Evolutionary conservation across 208 protist species (phyloP).

Genomic region (Leishmania lainsoni): DNA sequence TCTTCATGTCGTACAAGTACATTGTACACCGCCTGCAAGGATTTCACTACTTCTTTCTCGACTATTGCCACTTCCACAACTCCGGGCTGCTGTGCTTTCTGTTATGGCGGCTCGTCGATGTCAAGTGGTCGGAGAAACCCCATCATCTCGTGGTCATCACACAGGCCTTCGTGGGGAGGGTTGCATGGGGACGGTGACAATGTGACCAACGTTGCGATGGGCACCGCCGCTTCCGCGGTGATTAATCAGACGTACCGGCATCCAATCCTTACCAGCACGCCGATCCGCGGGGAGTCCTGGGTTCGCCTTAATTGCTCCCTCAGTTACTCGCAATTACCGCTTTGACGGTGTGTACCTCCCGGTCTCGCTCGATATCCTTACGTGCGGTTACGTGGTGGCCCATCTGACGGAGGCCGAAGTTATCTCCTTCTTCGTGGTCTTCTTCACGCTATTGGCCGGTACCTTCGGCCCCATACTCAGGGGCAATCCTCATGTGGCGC

Average conservation of each 20-base stretch:
- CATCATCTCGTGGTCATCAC: slow-evolving; percentile 40
- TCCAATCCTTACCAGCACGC: slow-evolving; percentile 26
- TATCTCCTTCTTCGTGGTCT: slow-evolving; percentile 50
- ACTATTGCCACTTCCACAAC: slow-evolving; percentile 85
- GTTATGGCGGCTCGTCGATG: slow-evolving; percentile 50
- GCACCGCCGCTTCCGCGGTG: neutral
- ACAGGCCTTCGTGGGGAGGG: slow-evolving; percentile 28
- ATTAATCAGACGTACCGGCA: slow-evolving; percentile 17
- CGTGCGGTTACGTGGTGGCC: slow-evolving; percentile 43
- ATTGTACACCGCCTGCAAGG: slow-evolving; percentile 52
- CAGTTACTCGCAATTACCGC: slow-evolving; percentile 21
- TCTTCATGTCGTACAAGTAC: slow-evolving; percentile 70
- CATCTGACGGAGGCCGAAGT: slow-evolving; percentile 45
- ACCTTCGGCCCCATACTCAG: slow-evolving; percentile 66
- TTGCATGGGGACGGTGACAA: neutral
- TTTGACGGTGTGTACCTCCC: slow-evolving; percentile 53
- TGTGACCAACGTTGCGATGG: neutral
- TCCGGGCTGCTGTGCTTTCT: slow-evolving; percentile 55
- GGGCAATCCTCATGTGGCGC: slow-evolving; percentile 68
- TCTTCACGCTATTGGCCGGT: slow-evolving; percentile 57
- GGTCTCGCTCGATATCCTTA: slow-evolving; percentile 46
- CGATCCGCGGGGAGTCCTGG: slow-evolving; percentile 16
- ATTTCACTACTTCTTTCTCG: slow-evolving; percentile 75
- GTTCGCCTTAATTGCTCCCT: slow-evolving; percentile 23
- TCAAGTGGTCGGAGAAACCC: slow-evolving; percentile 61